These are phyloP conservation scores for Aspergillus sp. DNA, from an alignment of 2,329 filamentous ascomycete genomes.

Conservation along the genomic window DNA sequence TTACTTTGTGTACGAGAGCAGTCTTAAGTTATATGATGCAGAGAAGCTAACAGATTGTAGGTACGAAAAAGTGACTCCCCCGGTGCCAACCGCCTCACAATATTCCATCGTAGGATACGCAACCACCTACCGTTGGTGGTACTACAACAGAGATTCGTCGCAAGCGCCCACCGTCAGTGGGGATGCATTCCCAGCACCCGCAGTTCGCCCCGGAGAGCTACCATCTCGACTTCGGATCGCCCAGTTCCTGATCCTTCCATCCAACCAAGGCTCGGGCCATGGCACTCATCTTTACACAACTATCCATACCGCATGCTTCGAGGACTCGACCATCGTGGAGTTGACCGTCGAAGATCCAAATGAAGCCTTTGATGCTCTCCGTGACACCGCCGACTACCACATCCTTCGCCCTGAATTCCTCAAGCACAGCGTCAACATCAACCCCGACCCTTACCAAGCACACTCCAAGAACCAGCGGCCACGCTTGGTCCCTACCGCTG, in stretches of 20 bases:
- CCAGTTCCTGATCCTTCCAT: conserved; percentile 86
- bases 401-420: conserved; percentile 50
- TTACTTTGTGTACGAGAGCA: conserved; percentile 66
- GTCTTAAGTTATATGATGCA: background rate
- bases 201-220: conserved; percentile 53
- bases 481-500: conserved; percentile 44
- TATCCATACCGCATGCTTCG: conserved; percentile 67
- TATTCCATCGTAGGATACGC: conserved; percentile 86
- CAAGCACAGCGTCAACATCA: conserved; percentile 45
- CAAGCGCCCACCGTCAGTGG: conserved; percentile 37
- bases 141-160: conserved; percentile 37
- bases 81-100: conserved; percentile 46
- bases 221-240: conserved; percentile 81
- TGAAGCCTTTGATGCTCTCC: conserved; percentile 61
- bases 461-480: conserved; percentile 31
- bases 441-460: conserved; percentile 37
- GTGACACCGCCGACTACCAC: conserved; percentile 58
- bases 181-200: conserved; percentile 40
- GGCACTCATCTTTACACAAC: conserved; percentile 75
- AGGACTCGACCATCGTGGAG: conserved; percentile 66
- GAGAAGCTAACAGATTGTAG: conserved; percentile 22
- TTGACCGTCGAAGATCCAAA: conserved; percentile 93
- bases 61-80: conserved; percentile 51
- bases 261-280: conserved; percentile 76
- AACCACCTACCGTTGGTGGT: conserved; percentile 84